Conservation (phyloP, 352 stramenopile species). For the Phytophthora pseudosyringae region DNA sequence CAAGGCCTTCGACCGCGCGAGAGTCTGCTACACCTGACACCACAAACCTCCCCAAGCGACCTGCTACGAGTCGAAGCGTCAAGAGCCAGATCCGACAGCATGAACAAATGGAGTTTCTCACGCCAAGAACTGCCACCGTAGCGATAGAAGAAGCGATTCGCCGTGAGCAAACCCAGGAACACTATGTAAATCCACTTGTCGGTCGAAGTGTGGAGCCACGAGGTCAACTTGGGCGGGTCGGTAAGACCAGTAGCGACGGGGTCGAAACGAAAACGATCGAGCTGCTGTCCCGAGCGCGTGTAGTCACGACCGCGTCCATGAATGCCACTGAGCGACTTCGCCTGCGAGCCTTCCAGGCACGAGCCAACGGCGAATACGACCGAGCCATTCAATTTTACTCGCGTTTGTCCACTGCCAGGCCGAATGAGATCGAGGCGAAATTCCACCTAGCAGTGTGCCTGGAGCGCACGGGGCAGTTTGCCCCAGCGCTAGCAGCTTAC, state of each 20-base stretch:
- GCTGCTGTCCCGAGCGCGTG: slow-evolving; percentile 29
- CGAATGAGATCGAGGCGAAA: slow-evolving; percentile 31
- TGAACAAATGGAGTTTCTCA: slow-evolving; percentile 22
- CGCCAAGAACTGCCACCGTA: slow-evolving; percentile 18
- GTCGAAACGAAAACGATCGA: slow-evolving; percentile 23
- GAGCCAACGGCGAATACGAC: slow-evolving; percentile 53
- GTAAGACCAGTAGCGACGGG: slow-evolving; percentile 12
- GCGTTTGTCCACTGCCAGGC: slow-evolving; percentile 14
- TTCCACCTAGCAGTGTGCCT: slow-evolving; percentile 64
- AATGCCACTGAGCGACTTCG: slow-evolving; percentile 50
- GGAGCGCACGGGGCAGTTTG: slow-evolving; percentile 49
- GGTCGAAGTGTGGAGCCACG: slow-evolving; percentile 58
- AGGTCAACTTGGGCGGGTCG: slow-evolving; percentile 23
- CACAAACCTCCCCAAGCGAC: slow-evolving; percentile 27
- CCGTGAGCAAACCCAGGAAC: slow-evolving; percentile 47
- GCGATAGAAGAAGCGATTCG: slow-evolving; percentile 52
- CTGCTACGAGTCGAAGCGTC: slow-evolving; percentile 31
- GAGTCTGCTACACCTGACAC: neutral
- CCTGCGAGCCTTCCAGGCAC: slow-evolving; percentile 50
- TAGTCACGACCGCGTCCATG: slow-evolving; percentile 39
- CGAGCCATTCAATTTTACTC: slow-evolving; percentile 49
- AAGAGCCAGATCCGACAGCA: slow-evolving; percentile 16
- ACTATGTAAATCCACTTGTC: slow-evolving; percentile 53
- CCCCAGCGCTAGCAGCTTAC: slow-evolving; percentile 44
- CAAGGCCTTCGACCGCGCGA: slow-evolving; percentile 31